These are phyloP conservation scores for Pseudogymnoascus sp. DNA, from an alignment of 2,329 filamentous ascomycete genomes.

Conservation along the genomic window DNA sequence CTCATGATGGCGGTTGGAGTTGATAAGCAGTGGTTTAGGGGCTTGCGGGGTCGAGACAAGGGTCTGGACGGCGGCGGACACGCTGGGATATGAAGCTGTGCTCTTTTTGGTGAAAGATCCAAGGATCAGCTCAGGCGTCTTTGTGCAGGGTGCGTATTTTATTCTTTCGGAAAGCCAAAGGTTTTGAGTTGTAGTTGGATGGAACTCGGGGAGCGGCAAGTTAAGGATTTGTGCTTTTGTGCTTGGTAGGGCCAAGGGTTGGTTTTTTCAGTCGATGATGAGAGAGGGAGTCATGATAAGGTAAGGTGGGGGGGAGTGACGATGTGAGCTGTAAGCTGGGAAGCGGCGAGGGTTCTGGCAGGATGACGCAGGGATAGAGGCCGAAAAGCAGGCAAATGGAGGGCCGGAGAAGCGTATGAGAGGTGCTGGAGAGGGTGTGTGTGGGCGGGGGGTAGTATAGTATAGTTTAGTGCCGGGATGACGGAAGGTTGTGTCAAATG, in stretches of 20 bases:
- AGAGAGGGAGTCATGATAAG: conserved; percentile 7
- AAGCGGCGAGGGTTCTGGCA: not conserved
- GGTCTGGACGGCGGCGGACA: not conserved
- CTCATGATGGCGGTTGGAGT: conserved; percentile 14
- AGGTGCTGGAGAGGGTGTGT: not conserved
- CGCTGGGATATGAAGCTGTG: conserved; percentile 8
- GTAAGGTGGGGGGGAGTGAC: not conserved
- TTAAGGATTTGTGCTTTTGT: conserved; percentile 9
- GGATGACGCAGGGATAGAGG: conserved; percentile 3
- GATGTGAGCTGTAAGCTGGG: not conserved
- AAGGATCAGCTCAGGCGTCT: not conserved
- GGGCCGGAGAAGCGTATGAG: conserved; percentile 2
- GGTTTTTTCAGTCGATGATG: conserved; percentile 4
- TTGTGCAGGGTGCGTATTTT: not conserved
- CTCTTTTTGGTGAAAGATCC: conserved; percentile 1
- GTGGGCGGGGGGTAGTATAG: not conserved
- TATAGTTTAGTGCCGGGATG: conserved; percentile 1
- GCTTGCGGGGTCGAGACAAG: not conserved
- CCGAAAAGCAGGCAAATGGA: not conserved
- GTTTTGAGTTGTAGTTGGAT: not conserved
- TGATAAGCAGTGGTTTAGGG: not conserved
- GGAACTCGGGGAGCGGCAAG: not conserved
- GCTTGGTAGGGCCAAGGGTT: conserved; percentile 2
- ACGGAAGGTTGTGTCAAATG: conserved; percentile 4
- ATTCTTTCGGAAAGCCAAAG: not conserved